These are phyloP conservation scores for Clathrus columnatus DNA, from an alignment of 768 basidiomycete genomes.

Conservation along the genomic window DNA sequence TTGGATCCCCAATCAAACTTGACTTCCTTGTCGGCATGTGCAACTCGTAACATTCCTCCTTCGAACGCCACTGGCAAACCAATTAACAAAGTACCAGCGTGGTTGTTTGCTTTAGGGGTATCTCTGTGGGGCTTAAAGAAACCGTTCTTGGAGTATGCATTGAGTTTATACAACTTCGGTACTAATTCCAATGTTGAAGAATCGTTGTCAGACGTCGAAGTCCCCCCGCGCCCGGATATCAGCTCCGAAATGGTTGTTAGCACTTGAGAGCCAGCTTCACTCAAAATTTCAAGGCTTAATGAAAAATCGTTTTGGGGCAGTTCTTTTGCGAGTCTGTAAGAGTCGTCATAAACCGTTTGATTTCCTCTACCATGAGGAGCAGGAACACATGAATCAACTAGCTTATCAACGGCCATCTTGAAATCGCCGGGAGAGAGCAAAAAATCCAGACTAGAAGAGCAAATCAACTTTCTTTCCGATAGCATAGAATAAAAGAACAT, in stretches of 20 bases:
- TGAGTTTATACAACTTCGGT: background rate
- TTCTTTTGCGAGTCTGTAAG: background rate
- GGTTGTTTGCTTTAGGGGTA: conserved; percentile 33
- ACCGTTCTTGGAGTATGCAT: background rate
- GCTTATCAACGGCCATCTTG: background rate
- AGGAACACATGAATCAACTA: background rate
- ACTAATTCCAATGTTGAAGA: background rate
- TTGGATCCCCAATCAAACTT: conserved; percentile 25
- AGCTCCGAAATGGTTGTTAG: background rate
- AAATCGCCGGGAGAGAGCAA: background rate
- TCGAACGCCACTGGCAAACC: conserved; percentile 39
- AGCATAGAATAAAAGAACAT: no score
- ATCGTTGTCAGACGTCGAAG: background rate
- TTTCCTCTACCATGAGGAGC: background rate
- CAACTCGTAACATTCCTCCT: conserved; percentile 36
- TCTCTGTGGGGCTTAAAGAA: conserved; percentile 47
- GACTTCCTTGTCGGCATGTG: conserved; percentile 26
- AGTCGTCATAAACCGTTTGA: background rate
- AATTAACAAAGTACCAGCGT: conserved; percentile 46
- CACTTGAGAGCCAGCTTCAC: background rate
- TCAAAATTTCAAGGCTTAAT: background rate
- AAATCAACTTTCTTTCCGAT: no score
- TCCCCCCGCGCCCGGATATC: no score
- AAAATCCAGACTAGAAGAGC: no score
- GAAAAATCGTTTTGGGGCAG: background rate